Evolutionary conservation across 2,329 filamentous ascomycete species (phyloP).

Genomic region (Huntiella omanensis): DNA sequence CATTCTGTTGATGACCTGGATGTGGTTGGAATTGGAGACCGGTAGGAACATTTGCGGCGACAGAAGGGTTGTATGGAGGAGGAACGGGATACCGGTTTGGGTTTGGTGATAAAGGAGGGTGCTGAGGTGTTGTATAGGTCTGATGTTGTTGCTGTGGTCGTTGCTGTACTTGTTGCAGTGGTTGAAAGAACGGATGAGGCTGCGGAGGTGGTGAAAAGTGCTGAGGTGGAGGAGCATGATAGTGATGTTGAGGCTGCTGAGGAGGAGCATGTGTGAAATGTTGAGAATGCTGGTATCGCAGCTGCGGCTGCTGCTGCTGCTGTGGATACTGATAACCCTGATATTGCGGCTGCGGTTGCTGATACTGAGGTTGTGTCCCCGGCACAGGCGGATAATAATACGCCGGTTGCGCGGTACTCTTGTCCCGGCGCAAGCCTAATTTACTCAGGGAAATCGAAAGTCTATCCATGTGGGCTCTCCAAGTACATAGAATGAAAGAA

Average conservation of each 20-base stretch:
- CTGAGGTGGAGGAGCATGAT: neutral
- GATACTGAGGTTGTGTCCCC: neutral
- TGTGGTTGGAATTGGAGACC: constrained; percentile 2
- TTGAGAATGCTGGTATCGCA: neutral
- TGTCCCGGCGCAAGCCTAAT: neutral
- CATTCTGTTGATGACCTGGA: neutral
- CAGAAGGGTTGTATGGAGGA: constrained; percentile 1
- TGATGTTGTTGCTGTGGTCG: neutral
- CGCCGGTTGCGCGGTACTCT: neutral
- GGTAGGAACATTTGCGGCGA: neutral
- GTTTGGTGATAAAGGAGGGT: neutral
- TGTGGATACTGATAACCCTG: neutral
- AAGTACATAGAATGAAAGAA: no score
- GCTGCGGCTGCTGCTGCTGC: neutral
- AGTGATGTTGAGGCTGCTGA: neutral
- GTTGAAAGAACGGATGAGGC: neutral
- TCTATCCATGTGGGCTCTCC: no score
- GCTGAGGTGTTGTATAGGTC: neutral
- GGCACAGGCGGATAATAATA: neutral
- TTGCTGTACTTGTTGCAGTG: neutral
- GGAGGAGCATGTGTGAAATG: neutral
- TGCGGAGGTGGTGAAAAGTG: neutral
- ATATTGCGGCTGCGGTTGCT: neutral
- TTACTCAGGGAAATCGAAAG: no score
- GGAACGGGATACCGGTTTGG: neutral